Conservation (phyloP, 139 green algal species). For the Chlamydomonas urium region DNA sequence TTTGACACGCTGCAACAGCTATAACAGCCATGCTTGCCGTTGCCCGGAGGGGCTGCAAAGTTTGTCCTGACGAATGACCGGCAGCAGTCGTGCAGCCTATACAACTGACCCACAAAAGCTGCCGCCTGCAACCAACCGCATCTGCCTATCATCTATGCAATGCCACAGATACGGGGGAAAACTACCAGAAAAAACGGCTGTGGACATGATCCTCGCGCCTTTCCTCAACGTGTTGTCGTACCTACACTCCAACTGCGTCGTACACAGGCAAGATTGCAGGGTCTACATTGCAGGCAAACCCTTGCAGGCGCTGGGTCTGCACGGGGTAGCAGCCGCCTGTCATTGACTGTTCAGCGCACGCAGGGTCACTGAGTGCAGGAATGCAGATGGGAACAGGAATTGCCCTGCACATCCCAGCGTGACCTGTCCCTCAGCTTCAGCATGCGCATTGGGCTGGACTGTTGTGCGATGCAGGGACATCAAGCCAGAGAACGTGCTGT, state of each 20-base stretch:
- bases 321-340: neutral
- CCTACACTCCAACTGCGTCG: slow-evolving; percentile 34
- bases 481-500: slow-evolving; percentile 42
- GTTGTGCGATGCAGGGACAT: too few relatives aligned
- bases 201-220: slow-evolving; percentile 43
- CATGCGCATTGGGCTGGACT: neutral
- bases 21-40: too few relatives aligned
- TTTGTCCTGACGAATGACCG: too few relatives aligned
- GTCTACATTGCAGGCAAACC: neutral
- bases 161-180: slow-evolving; percentile 36
- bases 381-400: neutral
- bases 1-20: too few relatives aligned
- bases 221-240: slow-evolving; percentile 40
- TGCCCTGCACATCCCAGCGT: neutral
- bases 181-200: slow-evolving; percentile 38
- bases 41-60: too few relatives aligned
- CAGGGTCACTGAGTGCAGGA: neutral
- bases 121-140: too few relatives aligned
- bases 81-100: too few relatives aligned
- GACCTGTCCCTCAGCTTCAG: neutral
- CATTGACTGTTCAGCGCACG: neutral
- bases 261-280: too few relatives aligned
- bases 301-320: neutral
- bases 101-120: too few relatives aligned
- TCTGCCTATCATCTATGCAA: slow-evolving; percentile 6